Evolutionary conservation across 306 rosid species (phyloP).

Genomic region (Sicyos baderoa): DNA sequence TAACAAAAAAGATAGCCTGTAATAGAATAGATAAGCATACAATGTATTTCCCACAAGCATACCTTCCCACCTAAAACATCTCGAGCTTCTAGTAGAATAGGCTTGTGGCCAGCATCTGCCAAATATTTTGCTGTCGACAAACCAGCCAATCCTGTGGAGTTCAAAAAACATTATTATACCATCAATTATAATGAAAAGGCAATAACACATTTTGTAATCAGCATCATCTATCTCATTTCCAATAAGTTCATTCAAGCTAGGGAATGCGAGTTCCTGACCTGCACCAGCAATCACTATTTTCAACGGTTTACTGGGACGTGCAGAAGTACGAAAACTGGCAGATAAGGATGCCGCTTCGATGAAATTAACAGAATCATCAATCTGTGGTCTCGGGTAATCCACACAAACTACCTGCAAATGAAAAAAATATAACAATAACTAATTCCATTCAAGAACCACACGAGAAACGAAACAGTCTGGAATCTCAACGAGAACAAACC

Average conservation of each 20-base stretch:
- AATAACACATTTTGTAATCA: not conserved
- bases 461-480: not conserved
- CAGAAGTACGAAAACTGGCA: slow-evolving; percentile 55
- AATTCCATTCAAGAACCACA: slow-evolving; percentile 11
- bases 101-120: slow-evolving; percentile 98
- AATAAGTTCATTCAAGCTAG: not conserved
- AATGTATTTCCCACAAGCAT: not conserved
- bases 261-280: slow-evolving; percentile 35
- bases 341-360: slow-evolving; percentile 77
- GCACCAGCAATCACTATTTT: slow-evolving; percentile 86
- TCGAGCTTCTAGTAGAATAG: slow-evolving; percentile 78
- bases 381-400: slow-evolving; percentile 83
- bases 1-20: no score
- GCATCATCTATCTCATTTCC: not conserved
- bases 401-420: slow-evolving; percentile 51
- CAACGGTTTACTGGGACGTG: slow-evolving; percentile 67
- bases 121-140: slow-evolving; percentile 90
- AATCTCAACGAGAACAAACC: slow-evolving; percentile 26
- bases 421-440: not conserved
- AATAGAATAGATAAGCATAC: not conserved
- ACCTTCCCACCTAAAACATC: slow-evolving; percentile 99
- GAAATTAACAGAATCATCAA: slow-evolving; percentile 66
- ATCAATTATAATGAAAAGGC: not conserved
- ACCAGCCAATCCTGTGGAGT: slow-evolving; percentile 77
- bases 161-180: slow-evolving; percentile 18